Evolutionary conservation across 768 basidiomycete genomes (phyloP).

Genomic region (Leccinum subtestaceum): DNA sequence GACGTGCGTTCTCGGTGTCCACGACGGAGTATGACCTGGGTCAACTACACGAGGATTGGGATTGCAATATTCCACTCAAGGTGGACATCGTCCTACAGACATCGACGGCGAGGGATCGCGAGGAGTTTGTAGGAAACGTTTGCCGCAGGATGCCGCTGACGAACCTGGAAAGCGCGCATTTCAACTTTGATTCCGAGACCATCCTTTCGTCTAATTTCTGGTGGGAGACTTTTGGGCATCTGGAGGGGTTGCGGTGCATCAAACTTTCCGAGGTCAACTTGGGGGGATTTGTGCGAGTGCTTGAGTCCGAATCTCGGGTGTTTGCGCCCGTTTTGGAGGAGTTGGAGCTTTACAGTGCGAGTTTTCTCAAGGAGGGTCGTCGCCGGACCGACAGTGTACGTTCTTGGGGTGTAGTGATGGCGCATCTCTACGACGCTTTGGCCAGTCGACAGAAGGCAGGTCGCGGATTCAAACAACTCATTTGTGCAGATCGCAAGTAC

Average conservation of each 20-base stretch:
- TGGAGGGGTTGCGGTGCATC: constrained; percentile 13
- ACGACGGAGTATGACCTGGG: constrained; percentile 6
- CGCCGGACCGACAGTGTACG: neutral
- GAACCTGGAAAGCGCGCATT: constrained; percentile 9
- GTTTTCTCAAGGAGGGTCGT: constrained; percentile 11
- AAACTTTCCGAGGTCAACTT: constrained; percentile 6
- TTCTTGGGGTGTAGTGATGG: neutral
- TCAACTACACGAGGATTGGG: constrained; percentile 17
- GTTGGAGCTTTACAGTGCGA: constrained; percentile 6
- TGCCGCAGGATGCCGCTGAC: constrained; percentile 15
- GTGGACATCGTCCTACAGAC: constrained; percentile 10
- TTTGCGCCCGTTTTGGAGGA: constrained; percentile 19
- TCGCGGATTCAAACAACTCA: constrained; percentile 11
- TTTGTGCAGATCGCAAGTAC: constrained; percentile 10
- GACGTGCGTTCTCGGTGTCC: constrained; percentile 8
- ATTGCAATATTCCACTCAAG: constrained; percentile 19
- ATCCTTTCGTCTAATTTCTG: constrained; percentile 16
- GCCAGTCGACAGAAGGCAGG: constrained; percentile 10
- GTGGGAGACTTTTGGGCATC: constrained; percentile 16
- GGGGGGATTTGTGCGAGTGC: constrained; percentile 7
- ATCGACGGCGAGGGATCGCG: constrained; percentile 11
- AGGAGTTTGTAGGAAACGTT: constrained; percentile 9
- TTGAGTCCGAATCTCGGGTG: constrained; percentile 1
- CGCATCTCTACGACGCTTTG: constrained; percentile 20
- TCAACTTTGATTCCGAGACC: constrained; percentile 8